Conservation (phyloP, 2,329 filamentous ascomycete species). For the Diaporthe aspalathi region DNA sequence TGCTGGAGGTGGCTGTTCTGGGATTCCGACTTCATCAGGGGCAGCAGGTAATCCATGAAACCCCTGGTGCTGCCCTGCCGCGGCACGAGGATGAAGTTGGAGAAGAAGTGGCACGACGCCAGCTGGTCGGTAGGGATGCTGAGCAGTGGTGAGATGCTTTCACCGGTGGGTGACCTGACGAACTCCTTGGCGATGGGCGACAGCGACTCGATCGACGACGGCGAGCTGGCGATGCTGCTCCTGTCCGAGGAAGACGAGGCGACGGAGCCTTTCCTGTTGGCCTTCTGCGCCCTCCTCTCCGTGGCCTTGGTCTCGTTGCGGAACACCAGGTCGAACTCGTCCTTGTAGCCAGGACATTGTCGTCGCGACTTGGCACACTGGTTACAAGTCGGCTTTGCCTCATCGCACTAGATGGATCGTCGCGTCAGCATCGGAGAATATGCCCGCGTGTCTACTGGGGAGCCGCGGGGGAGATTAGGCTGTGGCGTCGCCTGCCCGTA, state of each 20-base stretch:
- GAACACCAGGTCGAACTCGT: slow-evolving; percentile 79
- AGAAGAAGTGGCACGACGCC: slow-evolving; percentile 69
- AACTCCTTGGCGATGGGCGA: slow-evolving; percentile 41
- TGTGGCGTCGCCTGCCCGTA: neutral
- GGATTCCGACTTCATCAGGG: slow-evolving; percentile 61
- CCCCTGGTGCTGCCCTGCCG: slow-evolving; percentile 62
- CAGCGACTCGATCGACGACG: slow-evolving; percentile 36
- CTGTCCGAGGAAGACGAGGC: slow-evolving; percentile 50
- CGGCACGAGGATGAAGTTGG: slow-evolving; percentile 70
- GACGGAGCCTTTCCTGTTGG: slow-evolving; percentile 57
- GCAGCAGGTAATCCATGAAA: slow-evolving; percentile 69
- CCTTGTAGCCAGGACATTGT: slow-evolving; percentile 74
- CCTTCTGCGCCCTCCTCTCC: slow-evolving; percentile 69
- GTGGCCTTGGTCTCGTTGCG: slow-evolving; percentile 78
- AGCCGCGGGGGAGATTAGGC: neutral
- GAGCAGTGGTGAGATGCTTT: slow-evolving; percentile 51
- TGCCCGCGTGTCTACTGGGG: neutral
- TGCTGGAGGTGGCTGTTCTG: slow-evolving; percentile 61
- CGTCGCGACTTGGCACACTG: slow-evolving; percentile 74
- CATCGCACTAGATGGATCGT: slow-evolving; percentile 66
- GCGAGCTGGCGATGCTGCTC: slow-evolving; percentile 41
- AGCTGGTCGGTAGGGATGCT: slow-evolving; percentile 63
- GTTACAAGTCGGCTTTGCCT: slow-evolving; percentile 73
- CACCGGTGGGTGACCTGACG: slow-evolving; percentile 42
- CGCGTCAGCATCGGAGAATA: slow-evolving; percentile 38